Evolutionary conservation across 257 asterid genomes (phyloP), one percentile per base, ranked within the genome.

Genomic region (Ilex aquifolium): DNA sequence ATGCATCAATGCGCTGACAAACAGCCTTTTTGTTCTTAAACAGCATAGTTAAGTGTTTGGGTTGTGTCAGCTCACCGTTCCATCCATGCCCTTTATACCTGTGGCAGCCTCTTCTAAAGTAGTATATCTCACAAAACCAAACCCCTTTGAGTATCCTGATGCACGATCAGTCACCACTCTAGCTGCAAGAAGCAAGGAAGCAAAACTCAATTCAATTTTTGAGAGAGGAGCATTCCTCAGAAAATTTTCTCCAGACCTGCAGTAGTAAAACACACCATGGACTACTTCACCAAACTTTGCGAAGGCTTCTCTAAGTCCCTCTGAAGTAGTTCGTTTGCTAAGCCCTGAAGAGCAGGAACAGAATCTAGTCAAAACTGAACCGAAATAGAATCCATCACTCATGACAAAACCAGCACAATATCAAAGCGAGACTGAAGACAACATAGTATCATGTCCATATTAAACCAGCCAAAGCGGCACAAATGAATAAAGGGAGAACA

Each of bases 61-160:
- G 52, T 31, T 31, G 49, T 11, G 57, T 53, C 15, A 62, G 62
- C 70, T 69, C 53, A 91, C 98, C 96, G 84, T 80, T 61, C 95
- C 96, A 77, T 91, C 91, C 96, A 88, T 82, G 83, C 91, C 96
- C 64, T 81, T 72, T 49, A 83, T 78, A 75, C 95, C 98, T 31
- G 81, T 71, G 64, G 31, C 90, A 66, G 98, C 95, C 1, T 81
- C 91, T 54, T 81, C 83, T 60, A 86, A 0, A 16, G 95, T 76
- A 62, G 83, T 77, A 71, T 91, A 91, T 61, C 62, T 76, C 52
- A 91, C 96, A 64, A 86, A 91, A 65, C 98, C 98, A 54, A 79
- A 91, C 49, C 98, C 95, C 83, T 77, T 91, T n/a, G 98, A 91
- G 76, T 69, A 88, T 46, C 96, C 96, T 61, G 88, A 76, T 32